Evolutionary conservation across 73 alveolate species (phyloP), one percentile per base, ranked within the genome.

Genomic region (Paramecium pentaurelia): DNA sequence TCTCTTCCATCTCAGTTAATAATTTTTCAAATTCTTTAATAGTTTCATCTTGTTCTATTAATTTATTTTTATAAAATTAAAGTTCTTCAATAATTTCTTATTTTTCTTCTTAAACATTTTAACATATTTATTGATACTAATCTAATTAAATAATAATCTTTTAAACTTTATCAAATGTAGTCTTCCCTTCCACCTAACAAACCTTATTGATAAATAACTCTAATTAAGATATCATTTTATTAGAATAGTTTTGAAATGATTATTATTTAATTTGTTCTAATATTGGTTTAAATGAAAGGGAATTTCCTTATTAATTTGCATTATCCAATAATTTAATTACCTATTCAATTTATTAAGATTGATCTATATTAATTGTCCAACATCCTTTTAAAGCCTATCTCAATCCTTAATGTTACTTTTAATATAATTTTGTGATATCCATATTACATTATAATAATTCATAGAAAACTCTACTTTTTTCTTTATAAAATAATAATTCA

Each of bases 11-110:
- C 9, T 64, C 84, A 27, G 27, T 64, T 64, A 64, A 64, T 32
- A 64, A 6, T 18, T 34, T 64, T 32, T 64, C 84, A 8, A 64
- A 64, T 2, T 64, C 84, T 64, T 64, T 64, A 6, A 64, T 64
- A 4, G 84, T 64, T 0, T 64, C 84, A 28, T 64, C 84, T 64
- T 64, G 47, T 32, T 64, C 84, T 12, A 32, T 11, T 9, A 64
- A 10, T 64, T 64, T 64, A 64, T 64, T 28, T 34, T 64, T 64
- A 64, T 64, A 64, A 64, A 64, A 64, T 64, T 64, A 28, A 8
- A 64, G 49, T n/a, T 64, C 84, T 64, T 64, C 84, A 32, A 64
- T 64, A 22, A 64, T 64, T n/a, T 64, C 84, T 12, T 64, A 64
- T 64, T 64, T 64, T 27, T 64, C 84, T 32, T 20, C 84, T 34